phyloP scores from a whole-genome alignment of 2,329 filamentous ascomycete genomes.

The Corynespora cassiicola region DNA sequence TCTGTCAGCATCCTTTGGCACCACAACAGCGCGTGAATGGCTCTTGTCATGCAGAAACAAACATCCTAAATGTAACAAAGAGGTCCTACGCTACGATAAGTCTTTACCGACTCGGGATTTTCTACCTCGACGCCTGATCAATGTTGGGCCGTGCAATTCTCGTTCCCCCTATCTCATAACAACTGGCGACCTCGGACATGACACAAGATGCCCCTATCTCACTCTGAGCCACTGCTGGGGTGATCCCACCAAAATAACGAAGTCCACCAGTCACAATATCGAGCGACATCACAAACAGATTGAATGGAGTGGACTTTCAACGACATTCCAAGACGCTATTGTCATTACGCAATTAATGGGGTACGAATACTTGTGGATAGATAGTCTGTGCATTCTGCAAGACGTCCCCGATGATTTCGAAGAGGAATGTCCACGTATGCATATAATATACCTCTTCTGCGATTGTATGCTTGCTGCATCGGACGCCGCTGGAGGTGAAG shows the following conservation, averaged over 20 bases:
- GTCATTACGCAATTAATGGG: constrained; percentile 4
- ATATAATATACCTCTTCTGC: too few species aligned
- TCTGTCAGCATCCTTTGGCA: too few species aligned
- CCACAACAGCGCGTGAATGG: too few species aligned
- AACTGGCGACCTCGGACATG: background rate
- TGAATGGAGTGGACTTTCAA: constrained; percentile 2
- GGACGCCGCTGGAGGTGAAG: too few species aligned
- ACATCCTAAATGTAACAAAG: too few species aligned
- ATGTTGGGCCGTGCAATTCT: constrained; percentile 1
- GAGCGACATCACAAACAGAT: constrained; percentile 1
- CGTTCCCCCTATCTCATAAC: background rate
- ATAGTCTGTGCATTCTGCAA: constrained; percentile 14
- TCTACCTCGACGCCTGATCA: constrained; percentile 8
- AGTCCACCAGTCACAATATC: constrained; percentile 1
- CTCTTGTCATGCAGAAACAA: too few species aligned
- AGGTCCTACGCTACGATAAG: too few species aligned
- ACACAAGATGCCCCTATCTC: constrained; percentile 3
- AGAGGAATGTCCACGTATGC: too few species aligned
- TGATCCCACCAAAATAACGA: background rate
- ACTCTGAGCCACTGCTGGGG: constrained; percentile 11
- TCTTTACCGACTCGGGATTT: too few species aligned
- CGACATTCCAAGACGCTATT: constrained; percentile 7
- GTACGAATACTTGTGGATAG: constrained; percentile 12
- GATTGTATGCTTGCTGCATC: too few species aligned
- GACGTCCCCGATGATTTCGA: too few species aligned